Evolutionary conservation across 495 filamentous ascomycete genomes (phyloP), one percentile per base, ranked within the genome.

Genomic region (Penicillium mononematosum): DNA sequence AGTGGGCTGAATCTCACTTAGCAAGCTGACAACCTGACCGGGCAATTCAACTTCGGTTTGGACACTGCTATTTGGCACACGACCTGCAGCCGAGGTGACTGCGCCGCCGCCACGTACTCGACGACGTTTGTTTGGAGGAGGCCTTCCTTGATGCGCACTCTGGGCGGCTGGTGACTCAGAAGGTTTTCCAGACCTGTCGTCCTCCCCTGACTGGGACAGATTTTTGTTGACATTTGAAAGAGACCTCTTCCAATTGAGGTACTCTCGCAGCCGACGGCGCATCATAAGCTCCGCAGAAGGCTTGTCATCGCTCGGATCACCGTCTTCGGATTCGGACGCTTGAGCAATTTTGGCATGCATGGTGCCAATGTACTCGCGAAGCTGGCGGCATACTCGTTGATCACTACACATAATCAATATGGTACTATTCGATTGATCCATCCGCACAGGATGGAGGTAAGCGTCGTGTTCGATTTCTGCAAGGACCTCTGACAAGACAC

Each of bases 381-480:
- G 79, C 63, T 98, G 94, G 11, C 87, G 84, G 65, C 91, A 96
- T 16, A 91, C 96, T 46, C 85, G 85, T 63, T 89, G 84, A 64
- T 96, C 95, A 12, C 85, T 86, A 65, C 95, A 98, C 94, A 98
- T 98, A 59, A 98, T 89, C 36, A 98, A 70, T 42, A 95, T 90
- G 2, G 90, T 91, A 42, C 88, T 88, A 66, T 92, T 96, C 4
- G 92, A 96, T 64, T 91, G 91, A 75, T 93, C 89, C n/a, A 79
- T 76, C 16, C 75, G 69, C 4, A 73, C 68, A 12, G 91, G 90
- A 58, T 96, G 91, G 50, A 96, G 85, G 65, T 95, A 96, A 38
- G 88, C 79, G 61, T 97, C 95, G 52, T 87, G 84, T 60, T 98
- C 95, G 62, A 98, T 97, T 71, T 98, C 94, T 46, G 91, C 88